Evolutionary conservation across 1,139 yeast species (phyloP).

Genomic region (Zhuliangozyma parablackwelliae): DNA sequence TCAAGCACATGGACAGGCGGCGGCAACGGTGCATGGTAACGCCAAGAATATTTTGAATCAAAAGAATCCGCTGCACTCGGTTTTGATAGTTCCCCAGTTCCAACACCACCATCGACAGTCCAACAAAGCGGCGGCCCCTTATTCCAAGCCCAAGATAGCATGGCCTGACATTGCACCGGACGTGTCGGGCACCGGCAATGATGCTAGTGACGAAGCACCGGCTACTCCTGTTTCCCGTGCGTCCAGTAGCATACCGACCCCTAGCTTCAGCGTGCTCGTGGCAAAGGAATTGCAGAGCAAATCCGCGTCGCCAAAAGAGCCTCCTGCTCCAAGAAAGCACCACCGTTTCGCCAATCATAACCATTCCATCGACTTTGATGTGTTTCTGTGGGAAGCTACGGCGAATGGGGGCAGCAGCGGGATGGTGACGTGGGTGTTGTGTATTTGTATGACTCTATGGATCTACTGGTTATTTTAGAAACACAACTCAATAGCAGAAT

Average conservation of each 20-base stretch:
- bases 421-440: too few relatives aligned
- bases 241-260: too few relatives aligned
- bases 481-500: too few relatives aligned
- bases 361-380: slow-evolving; percentile 3
- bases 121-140: slow-evolving; percentile 3
- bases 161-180: slow-evolving; percentile 3
- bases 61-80: slow-evolving; percentile 19
- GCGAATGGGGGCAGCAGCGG: too few relatives aligned
- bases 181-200: too few relatives aligned
- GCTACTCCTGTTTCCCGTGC: too few relatives aligned
- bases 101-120: slow-evolving; percentile 18
- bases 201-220: too few relatives aligned
- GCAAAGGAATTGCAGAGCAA: too few relatives aligned
- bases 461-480: too few relatives aligned
- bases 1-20: background rate
- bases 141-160: slow-evolving; percentile 23
- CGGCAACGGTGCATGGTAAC: slow-evolving; percentile 1
- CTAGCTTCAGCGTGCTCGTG: too few relatives aligned
- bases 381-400: background rate
- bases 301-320: too few relatives aligned
- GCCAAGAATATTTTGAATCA: slow-evolving; percentile 19
- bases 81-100: slow-evolving; percentile 24
- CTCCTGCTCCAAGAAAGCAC: background rate
- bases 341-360: slow-evolving; percentile 1
- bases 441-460: too few relatives aligned